Conservation (phyloP, 257 asterid genomes). For the Rubia yunnanensis region DNA sequence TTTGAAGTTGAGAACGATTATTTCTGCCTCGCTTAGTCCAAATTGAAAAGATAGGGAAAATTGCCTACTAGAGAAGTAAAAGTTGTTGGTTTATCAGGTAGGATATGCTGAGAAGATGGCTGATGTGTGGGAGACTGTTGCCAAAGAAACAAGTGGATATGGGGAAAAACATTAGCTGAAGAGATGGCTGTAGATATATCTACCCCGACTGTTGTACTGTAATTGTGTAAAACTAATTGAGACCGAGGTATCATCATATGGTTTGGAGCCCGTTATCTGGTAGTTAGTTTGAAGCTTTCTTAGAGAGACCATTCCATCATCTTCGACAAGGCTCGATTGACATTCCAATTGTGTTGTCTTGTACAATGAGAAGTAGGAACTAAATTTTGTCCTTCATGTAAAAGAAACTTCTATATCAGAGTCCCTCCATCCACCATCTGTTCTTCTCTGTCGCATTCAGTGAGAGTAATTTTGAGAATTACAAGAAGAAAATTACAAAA, state of each 20-base stretch:
- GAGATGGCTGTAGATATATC: constrained; percentile 21
- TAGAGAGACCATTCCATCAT: background rate
- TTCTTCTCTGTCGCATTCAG: background rate
- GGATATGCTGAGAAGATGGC: constrained; percentile 97
- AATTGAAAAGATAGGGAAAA: background rate
- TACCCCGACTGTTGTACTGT: constrained; percentile 10
- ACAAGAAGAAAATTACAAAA: no score
- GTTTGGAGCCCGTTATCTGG: background rate
- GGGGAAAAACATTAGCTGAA: constrained; percentile 24
- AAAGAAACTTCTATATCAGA: background rate
- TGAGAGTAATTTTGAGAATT: no score
- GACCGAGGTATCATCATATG: background rate
- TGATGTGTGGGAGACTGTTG: constrained; percentile 73
- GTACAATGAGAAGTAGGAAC: background rate
- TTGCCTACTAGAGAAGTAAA: background rate
- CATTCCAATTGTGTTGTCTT: background rate
- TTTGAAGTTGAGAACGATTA: background rate
- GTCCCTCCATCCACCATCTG: background rate
- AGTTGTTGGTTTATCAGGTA: constrained; percentile 39
- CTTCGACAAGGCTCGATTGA: background rate
- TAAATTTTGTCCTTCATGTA: background rate
- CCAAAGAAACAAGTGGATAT: constrained; percentile 72
- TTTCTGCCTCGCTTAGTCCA: background rate
- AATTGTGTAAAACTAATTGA: constrained; percentile 15
- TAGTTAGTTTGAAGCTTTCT: background rate